A percentile compares a stretch with the other conserved stretches of the same genome.
phyloP scores from a whole-genome alignment of 2,329 filamentous ascomycete genomes.

The Reticulascus tulasneorum region DNA sequence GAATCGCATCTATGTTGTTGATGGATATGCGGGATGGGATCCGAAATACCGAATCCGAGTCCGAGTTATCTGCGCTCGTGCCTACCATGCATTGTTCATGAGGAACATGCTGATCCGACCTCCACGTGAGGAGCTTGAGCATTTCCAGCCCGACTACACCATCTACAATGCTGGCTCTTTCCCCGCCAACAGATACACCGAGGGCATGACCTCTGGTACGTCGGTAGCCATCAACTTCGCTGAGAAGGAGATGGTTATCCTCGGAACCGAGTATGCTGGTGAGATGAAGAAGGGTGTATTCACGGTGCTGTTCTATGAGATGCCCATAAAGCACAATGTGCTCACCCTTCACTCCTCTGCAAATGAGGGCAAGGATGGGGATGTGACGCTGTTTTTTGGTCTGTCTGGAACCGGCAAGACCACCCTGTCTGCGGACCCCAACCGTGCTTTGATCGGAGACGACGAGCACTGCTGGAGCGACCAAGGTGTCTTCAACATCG shows the following conservation, averaged over 20 bases:
- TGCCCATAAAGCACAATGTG: conserved; percentile 99
- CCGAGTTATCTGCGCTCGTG: conserved; percentile 95
- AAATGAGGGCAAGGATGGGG: conserved; percentile 90
- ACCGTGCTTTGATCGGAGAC: conserved; percentile 93
- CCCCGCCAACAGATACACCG: conserved; percentile 96
- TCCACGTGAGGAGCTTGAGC: conserved; percentile 82
- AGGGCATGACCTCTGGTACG: conserved; percentile 97
- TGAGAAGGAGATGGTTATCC: conserved; percentile 99
- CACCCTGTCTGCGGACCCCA: conserved; percentile 92
- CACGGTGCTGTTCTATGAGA: conserved; percentile 99
- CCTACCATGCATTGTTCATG: conserved; percentile 99
- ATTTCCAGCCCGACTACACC: conserved; percentile 98
- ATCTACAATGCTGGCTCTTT: conserved; percentile 99
- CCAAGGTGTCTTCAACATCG: conserved; percentile 96
- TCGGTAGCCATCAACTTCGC: conserved; percentile 98
- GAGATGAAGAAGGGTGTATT: conserved; percentile 99
- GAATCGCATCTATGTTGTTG: conserved; percentile 97
- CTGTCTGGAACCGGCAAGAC: conserved; percentile 99
- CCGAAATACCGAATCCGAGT: conserved; percentile 97
- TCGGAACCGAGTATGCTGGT: conserved; percentile 97
- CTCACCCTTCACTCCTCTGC: conserved; percentile 97
- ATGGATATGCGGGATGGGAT: conserved; percentile 97
- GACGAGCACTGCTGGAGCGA: conserved; percentile 99
- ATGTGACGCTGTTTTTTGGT: conserved; percentile 99
- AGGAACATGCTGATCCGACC: conserved; percentile 99